Conservation (phyloP, 345 rosid species). For the Hevea brasiliensis region DNA sequence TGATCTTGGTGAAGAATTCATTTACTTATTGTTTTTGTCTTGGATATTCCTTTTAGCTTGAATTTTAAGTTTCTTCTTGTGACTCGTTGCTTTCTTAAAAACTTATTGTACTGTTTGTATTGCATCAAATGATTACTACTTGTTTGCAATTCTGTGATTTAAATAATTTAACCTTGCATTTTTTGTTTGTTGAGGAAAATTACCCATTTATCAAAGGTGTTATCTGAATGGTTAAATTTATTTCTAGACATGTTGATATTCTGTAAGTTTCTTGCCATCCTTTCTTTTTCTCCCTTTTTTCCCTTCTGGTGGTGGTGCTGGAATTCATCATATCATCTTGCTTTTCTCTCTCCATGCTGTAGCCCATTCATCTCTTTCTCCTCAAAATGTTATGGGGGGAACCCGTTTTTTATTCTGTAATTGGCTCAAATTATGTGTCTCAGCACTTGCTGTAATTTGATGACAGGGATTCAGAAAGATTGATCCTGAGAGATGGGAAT, state of each 20-base stretch:
- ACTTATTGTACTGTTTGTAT: too few species aligned
- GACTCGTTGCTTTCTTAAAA: too few species aligned
- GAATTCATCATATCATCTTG: neutral
- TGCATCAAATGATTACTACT: too few species aligned
- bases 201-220: neutral
- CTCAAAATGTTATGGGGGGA: neutral
- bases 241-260: neutral
- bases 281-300: neutral
- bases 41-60: too few species aligned
- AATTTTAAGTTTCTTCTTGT: too few species aligned
- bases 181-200: neutral
- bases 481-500: conserved; percentile 94
- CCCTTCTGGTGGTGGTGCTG: neutral
- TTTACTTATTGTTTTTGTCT: neutral
- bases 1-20: neutral
- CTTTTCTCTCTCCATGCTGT: too few species aligned
- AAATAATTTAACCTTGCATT: neutral
- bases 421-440: neutral
- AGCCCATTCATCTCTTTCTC: neutral
- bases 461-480: conserved; percentile 87
- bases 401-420: neutral
- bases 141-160: neutral
- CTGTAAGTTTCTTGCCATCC: neutral
- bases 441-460: neutral
- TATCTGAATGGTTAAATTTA: neutral